phyloP scores from a whole-genome alignment of 2,329 filamentous ascomycete genomes.

The Zopfia rhizophila region DNA sequence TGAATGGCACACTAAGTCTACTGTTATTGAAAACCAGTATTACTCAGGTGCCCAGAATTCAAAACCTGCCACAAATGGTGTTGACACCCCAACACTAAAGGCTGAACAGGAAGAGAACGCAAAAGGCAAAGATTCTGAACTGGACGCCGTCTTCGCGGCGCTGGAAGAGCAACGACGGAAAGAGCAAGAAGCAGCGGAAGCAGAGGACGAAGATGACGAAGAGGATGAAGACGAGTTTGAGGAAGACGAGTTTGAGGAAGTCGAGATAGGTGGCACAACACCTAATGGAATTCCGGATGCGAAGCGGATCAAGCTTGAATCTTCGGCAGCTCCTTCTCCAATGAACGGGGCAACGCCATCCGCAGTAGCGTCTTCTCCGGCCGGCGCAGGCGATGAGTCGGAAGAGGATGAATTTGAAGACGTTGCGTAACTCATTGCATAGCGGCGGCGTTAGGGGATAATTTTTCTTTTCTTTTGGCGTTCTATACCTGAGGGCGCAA shows the following conservation, averaged over 20 bases:
- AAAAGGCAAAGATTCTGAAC: slow-evolving; percentile 62
- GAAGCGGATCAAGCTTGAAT: slow-evolving; percentile 72
- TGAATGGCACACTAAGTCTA: slow-evolving; percentile 77
- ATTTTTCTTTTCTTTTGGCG: slow-evolving; percentile 9
- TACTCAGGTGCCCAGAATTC: slow-evolving; percentile 56
- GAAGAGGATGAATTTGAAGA: slow-evolving; percentile 61
- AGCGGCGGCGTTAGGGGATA: slow-evolving; percentile 38
- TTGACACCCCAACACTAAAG: slow-evolving; percentile 48
- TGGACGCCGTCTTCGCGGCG: slow-evolving; percentile 75
- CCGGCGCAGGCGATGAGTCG: slow-evolving; percentile 58
- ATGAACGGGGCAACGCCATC: slow-evolving; percentile 42
- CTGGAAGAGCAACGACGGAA: slow-evolving; percentile 68
- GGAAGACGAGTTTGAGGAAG: slow-evolving; percentile 55
- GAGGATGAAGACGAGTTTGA: slow-evolving; percentile 64
- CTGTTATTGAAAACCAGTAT: slow-evolving; percentile 61
- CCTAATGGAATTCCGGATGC: slow-evolving; percentile 51
- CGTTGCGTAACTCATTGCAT: slow-evolving; percentile 43
- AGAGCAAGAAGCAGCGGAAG: slow-evolving; percentile 52
- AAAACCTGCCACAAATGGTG: slow-evolving; percentile 51
- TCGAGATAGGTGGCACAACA: slow-evolving; percentile 38
- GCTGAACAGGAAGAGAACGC: slow-evolving; percentile 61
- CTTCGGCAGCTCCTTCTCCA: slow-evolving; percentile 49
- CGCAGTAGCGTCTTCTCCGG: slow-evolving; percentile 47
- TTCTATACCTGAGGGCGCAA: slow-evolving; percentile 25
- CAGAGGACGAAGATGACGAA: slow-evolving; percentile 57